phyloP scores from a whole-genome alignment of 192 early-diverging fungal genomes.

The Jimgerdemannia lactiflua region DNA sequence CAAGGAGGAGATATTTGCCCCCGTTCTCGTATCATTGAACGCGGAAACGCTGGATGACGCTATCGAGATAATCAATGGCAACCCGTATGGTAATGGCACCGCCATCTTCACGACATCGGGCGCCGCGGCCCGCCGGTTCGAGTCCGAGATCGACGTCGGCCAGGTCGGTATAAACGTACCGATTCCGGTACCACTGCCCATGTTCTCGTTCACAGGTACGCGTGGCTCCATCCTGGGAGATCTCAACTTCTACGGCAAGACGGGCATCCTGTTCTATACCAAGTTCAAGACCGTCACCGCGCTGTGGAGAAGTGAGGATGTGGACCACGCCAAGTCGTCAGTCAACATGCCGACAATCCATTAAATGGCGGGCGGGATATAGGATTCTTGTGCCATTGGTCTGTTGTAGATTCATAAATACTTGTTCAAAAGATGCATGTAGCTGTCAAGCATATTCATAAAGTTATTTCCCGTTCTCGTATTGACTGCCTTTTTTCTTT shows the following conservation, averaged over 20 bases:
- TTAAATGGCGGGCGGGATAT: no score
- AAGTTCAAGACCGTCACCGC: conserved; percentile 93
- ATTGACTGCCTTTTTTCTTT: no score
- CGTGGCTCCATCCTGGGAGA: conserved; percentile 91
- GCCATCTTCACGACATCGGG: conserved; percentile 93
- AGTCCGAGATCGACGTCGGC: conserved; percentile 85
- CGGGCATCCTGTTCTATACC: conserved; percentile 85
- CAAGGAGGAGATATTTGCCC: conserved; percentile 94
- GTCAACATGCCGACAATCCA: conserved; percentile 90
- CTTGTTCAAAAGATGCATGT: no score
- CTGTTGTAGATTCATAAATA: no score
- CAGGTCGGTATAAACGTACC: conserved; percentile 91
- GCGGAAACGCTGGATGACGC: conserved; percentile 89
- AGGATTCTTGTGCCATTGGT: no score
- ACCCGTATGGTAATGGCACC: conserved; percentile 86
- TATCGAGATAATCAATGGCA: conserved; percentile 85
- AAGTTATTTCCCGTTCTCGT: no score
- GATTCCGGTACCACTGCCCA: conserved; percentile 95
- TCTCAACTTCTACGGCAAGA: conserved; percentile 88
- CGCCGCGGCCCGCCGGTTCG: conserved; percentile 82
- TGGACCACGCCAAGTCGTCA: conserved; percentile 51
- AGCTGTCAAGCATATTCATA: no score
- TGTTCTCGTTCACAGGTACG: conserved; percentile 95
- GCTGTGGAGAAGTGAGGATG: conserved; percentile 91
- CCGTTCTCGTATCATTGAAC: conserved; percentile 81